Evolutionary conservation across 148 eudicot genomes (phyloP).

Genomic region (Rhododendron molle): DNA sequence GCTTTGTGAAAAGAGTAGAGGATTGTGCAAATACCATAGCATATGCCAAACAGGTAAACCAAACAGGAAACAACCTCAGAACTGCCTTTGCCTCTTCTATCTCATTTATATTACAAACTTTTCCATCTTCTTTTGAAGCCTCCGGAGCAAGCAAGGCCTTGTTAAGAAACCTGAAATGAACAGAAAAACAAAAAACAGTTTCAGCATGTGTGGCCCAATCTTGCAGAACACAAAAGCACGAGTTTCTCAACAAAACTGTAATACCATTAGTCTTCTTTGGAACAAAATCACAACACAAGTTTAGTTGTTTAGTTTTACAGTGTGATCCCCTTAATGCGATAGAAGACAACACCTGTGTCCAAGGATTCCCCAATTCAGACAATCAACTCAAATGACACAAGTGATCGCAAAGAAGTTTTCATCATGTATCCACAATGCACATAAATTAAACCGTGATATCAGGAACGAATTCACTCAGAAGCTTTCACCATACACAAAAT

Average conservation of each 20-base stretch:
- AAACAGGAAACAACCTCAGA: constrained; percentile 39
- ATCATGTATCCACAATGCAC: background rate
- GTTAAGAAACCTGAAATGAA: background rate
- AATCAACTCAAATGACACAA: background rate
- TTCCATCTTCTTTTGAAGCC: constrained; percentile 18
- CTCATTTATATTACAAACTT: constrained; percentile 25
- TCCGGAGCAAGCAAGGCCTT: constrained; percentile 22
- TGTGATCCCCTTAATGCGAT: background rate
- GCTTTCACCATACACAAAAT: background rate
- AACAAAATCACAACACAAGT: background rate
- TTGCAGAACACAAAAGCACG: background rate
- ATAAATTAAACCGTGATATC: background rate
- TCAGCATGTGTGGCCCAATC: constrained; percentile 3
- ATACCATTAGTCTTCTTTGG: background rate
- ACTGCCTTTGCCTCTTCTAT: constrained; percentile 45
- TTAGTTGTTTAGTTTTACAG: background rate
- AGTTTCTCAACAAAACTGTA: background rate
- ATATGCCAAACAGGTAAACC: constrained; percentile 32
- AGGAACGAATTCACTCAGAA: background rate
- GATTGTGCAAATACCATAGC: constrained; percentile 33
- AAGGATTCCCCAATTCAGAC: background rate
- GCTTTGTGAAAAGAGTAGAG: constrained; percentile 34
- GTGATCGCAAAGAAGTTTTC: background rate
- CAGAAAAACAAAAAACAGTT: background rate
- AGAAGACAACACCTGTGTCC: background rate